phyloP scores from a whole-genome alignment of 768 basidiomycete genomes.

The Boletus bicolor region DNA sequence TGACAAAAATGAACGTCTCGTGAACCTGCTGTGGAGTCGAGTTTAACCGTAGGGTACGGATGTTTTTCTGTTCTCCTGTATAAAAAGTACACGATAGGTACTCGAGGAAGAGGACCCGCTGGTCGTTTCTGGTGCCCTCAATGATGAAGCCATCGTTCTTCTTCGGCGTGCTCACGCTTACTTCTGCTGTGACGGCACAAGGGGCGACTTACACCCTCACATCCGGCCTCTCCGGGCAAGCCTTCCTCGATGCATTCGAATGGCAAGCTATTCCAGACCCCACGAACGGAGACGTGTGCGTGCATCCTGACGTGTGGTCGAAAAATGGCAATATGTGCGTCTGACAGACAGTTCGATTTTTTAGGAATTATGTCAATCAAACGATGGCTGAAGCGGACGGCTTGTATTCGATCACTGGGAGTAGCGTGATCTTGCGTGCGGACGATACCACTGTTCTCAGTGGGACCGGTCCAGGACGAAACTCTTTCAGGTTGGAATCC shows the following conservation, averaged over 20 bases:
- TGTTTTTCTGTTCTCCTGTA: background rate
- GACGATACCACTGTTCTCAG: constrained; percentile 30
- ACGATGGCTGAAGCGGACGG: constrained; percentile 50
- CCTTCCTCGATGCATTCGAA: constrained; percentile 41
- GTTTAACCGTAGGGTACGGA: background rate
- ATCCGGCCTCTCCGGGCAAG: constrained; percentile 42
- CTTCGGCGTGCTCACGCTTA: background rate
- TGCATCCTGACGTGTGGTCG: background rate
- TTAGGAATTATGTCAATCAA: constrained; percentile 44
- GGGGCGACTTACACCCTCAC: constrained; percentile 26
- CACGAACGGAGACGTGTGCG: constrained; percentile 27
- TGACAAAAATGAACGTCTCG: background rate
- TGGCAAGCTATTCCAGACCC: constrained; percentile 29
- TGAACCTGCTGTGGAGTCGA: background rate
- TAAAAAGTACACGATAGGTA: background rate
- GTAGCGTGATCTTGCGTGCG: constrained; percentile 32
- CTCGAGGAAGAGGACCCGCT: background rate
- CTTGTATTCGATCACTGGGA: constrained; percentile 49
- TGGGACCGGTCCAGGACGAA: constrained; percentile 26
- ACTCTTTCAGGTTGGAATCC: constrained; percentile 32
- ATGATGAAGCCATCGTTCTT: background rate
- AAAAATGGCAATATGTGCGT: background rate
- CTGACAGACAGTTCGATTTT: background rate
- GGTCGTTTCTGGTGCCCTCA: background rate
- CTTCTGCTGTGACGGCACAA: background rate